These are phyloP conservation scores for Umbellularia californica DNA, from an alignment of 164 flowering plant genomes.

Conservation along the genomic window DNA sequence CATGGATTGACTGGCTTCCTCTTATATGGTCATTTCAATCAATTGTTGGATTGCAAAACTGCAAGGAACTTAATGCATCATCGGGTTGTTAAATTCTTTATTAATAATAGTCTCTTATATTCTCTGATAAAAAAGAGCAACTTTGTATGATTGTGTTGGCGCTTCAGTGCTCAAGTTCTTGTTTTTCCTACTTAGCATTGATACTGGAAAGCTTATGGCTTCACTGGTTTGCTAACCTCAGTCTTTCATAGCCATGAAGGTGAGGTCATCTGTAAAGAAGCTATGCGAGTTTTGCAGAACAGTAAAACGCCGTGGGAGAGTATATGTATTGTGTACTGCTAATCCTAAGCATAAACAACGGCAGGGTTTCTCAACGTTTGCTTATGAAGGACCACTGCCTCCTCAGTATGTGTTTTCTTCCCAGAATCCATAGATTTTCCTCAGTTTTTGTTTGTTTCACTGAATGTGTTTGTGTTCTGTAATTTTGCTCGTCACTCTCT, in stretches of 20 bases:
- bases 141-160: neutral
- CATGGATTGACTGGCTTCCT: no score
- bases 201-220: neutral
- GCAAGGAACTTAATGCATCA: no score
- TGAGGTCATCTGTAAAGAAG: conserved; percentile 89
- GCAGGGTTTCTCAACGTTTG: conserved; percentile 75
- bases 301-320: conserved; percentile 79
- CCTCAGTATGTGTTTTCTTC: conserved; percentile 29
- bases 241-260: conserved; percentile 62
- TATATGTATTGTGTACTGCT: conserved; percentile 63
- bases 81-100: no score
- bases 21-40: no score
- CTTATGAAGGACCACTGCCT: conserved; percentile 48
- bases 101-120: no score
- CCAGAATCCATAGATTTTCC: no score
- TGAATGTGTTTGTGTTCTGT: no score
- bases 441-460: no score
- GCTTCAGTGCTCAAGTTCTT: neutral
- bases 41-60: no score
- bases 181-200: neutral
- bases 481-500: no score
- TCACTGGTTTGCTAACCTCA: neutral
- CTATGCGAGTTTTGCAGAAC: conserved; percentile 89
- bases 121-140: no score
- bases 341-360: conserved; percentile 95